Base-by-base conservation (phyloP, 495 filamentous ascomycete genomes). In the Bryoglossum gracile region DNA sequence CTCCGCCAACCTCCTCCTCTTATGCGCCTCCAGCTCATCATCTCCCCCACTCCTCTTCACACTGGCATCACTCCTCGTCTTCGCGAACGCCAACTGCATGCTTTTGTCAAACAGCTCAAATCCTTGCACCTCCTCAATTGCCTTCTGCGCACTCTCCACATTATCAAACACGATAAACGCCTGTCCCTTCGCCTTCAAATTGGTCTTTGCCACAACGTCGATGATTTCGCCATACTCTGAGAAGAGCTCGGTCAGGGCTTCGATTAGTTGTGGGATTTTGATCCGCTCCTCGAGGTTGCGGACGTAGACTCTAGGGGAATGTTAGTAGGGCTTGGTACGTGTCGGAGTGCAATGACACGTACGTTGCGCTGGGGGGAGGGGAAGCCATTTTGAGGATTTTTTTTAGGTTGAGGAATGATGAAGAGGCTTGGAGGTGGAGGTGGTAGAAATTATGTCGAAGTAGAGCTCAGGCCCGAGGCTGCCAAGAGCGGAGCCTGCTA, bases 61-160 rank as follows among this genome's bases (percentile, higher is more conserved):
- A 0, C 85, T 94, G 11, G 86, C 88, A 71, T 99, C 92, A 61
- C 89, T 95, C 21, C 78, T 74, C 3, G 87, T 90, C 62, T 81
- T 82, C 21, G 92, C 94, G 59, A 87, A 87, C 6, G 86, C 87
- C 37, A 96, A 62, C 18, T 82, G 71, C 88, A 99, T 95, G 2
- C 87, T 83, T 69, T 95, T 94, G 19, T 86, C 89, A 57, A 94
- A 95, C 13, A 99, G 70, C 51, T 94, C 87, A 68, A 99, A 97
- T 13, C 89, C 90, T 58, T 97, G 86, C 55, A 95, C 72, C 50
- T 94, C 88, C 18, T 92, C 83, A 51, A 95, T 86, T 13, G 92
- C 92, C 35, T 80, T 74, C 49, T 77, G 71, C 6, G 89, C 92
- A 0, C 84, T 75, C 35, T 89, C 82, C 21, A 80, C 69, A 43